Conservation (phyloP, 2,329 filamentous ascomycete genomes). For the Colletotrichum cereale region DNA sequence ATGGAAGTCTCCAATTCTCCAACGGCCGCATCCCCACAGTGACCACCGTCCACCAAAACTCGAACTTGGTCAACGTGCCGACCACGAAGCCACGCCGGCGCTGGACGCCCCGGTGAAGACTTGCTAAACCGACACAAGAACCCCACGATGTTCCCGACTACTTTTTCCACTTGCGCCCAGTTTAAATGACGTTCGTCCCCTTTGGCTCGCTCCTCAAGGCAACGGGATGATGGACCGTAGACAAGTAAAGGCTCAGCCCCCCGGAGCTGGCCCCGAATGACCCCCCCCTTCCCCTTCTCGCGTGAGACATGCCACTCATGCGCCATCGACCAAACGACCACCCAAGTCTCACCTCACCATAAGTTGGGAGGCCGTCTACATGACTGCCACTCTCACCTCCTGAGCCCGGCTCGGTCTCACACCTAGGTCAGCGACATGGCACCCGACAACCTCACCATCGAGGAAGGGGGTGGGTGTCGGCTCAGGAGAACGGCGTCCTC, state of each 20-base stretch:
- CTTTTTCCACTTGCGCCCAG: constrained; percentile 24
- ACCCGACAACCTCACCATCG: constrained; percentile 29
- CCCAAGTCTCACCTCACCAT: constrained; percentile 32
- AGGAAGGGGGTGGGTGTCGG: not conserved
- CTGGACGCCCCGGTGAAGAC: not conserved
- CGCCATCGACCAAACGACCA: constrained; percentile 37
- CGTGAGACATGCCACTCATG: constrained; percentile 40
- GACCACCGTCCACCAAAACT: not conserved
- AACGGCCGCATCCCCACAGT: not conserved
- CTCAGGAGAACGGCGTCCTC: not conserved
- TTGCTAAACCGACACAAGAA: not conserved
- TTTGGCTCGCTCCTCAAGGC: not conserved
- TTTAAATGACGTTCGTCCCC: not conserved
- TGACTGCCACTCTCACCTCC: constrained; percentile 30
- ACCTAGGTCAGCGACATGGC: constrained; percentile 33
- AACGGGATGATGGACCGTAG: constrained; percentile 13
- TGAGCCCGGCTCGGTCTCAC: constrained; percentile 27
- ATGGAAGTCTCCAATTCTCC: not conserved
- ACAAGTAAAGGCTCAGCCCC: constrained; percentile 32
- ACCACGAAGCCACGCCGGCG: not conserved
- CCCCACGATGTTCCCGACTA: not conserved
- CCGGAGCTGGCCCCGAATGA: constrained; percentile 38
- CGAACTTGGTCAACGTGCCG: not conserved
- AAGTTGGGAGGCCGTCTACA: constrained; percentile 39
- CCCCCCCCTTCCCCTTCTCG: constrained; percentile 18